Evolutionary conservation across 2,329 filamentous ascomycete genomes (phyloP), one percentile per base, ranked within the genome.

Genomic region (Phaeosphaeria sp.): DNA sequence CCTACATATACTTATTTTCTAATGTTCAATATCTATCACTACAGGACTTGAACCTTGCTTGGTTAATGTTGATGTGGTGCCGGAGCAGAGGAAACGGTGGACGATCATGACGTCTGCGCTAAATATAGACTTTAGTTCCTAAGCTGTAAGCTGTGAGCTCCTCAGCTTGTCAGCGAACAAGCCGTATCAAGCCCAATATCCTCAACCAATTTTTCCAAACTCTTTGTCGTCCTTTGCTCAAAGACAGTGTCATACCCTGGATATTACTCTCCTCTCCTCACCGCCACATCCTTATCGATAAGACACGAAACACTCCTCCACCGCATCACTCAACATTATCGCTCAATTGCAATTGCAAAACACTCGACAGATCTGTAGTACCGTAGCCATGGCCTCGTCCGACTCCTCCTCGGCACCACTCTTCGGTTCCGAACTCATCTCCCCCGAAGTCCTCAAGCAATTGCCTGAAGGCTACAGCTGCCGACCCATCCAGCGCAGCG

Each of bases 381-480:
- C 11, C 41, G 6, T 4, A 18, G 15, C 15, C n/a, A 43, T 46
- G 18, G 22, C 39, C 18, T 46, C 43, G 21, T 44, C 64, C 51
- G 72, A 76, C 65, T 58, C 68, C 39, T 58, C 68, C 33, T 62
- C 67, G 42, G 65, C 71, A 25, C 89, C 87, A 36, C 90, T 97
- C 76, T 97, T 97, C 84, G 85, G 89, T 56, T 74, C 85, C 62
- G 80, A 87, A 60, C 89, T 97, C 72, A 89, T 98, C 78, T 92
- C 92, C 22, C 87, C 91, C 20, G 82, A 86, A 53, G 90, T 97
- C 67, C 80, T 87, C 59, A 82, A 88, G 42, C 84, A 83, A 18
- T 88, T 98, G 0, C 94, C 95, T 44, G 82, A 89, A 67, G 89
- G 90, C 70, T 98, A 98, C 83, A 87, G 83, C 25, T 86, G 96